phyloP scores from a whole-genome alignment of 2,329 filamentous ascomycete species.

The Arthrinium phaeospermum region DNA sequence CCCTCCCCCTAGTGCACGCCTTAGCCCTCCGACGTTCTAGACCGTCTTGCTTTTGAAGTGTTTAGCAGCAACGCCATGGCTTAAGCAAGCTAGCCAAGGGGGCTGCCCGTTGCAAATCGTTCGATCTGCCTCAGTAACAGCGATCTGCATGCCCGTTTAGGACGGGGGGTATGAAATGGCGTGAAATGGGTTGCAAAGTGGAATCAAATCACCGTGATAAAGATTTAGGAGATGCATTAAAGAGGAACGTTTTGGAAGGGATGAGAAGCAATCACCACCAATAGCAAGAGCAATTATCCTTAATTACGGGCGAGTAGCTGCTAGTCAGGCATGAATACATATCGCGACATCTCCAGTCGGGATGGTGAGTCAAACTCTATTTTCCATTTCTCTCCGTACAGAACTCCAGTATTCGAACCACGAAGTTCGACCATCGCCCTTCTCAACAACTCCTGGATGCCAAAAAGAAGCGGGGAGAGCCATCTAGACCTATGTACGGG shows the following conservation, averaged over 20 bases:
- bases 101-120: not conserved
- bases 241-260: not conserved
- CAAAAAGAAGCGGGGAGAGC: conserved; percentile 6
- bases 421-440: not conserved
- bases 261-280: not conserved
- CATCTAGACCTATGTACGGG: not conserved
- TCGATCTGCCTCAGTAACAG: conserved; percentile 10
- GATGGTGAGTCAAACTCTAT: not conserved
- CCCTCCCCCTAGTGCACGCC: not conserved
- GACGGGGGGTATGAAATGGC: not conserved
- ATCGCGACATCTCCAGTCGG: not conserved
- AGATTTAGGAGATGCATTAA: not conserved
- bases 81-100: not conserved
- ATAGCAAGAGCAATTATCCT: not conserved
- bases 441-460: not conserved
- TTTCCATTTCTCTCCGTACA: not conserved
- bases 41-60: not conserved
- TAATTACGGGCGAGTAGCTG: not conserved
- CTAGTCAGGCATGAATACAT: not conserved
- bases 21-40: not conserved
- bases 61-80: not conserved
- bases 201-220: not conserved
- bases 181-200: not conserved
- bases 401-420: not conserved
- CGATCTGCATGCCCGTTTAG: not conserved